Evolutionary conservation across 257 asterid species (phyloP).

Genomic region (Verbascum thapsus): DNA sequence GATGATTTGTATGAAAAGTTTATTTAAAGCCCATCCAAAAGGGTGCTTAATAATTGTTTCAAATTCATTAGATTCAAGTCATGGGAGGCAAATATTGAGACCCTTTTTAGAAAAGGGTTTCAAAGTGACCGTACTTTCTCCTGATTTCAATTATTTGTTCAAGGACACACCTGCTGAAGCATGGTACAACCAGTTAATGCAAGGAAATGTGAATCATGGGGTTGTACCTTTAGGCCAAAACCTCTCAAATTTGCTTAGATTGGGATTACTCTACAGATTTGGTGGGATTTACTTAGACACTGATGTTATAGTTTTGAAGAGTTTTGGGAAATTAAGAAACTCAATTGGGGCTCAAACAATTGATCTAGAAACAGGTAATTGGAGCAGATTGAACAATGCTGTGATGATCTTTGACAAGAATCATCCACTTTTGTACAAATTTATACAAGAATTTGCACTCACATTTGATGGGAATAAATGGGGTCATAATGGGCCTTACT

Average conservation of each 20-base stretch:
- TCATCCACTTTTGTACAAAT: slow-evolving; percentile 78
- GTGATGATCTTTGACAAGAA: slow-evolving; percentile 85
- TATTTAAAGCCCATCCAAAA: slow-evolving; percentile 68
- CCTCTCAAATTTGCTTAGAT: slow-evolving; percentile 79
- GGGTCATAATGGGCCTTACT: slow-evolving; percentile 97
- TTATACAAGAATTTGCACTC: slow-evolving; percentile 84
- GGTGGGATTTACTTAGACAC: slow-evolving; percentile 94
- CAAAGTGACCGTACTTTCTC: slow-evolving; percentile 60
- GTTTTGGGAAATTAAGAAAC: slow-evolving; percentile 49
- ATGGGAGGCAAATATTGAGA: slow-evolving; percentile 56
- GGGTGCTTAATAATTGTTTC: slow-evolving; percentile 76
- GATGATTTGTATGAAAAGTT: slow-evolving; percentile 48
- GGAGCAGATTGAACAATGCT: slow-evolving; percentile 90
- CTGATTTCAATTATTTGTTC: slow-evolving; percentile 66
- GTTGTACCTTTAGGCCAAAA: slow-evolving; percentile 88
- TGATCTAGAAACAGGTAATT: slow-evolving; percentile 55
- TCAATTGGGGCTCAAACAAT: slow-evolving; percentile 81
- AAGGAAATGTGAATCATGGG: slow-evolving; percentile 67
- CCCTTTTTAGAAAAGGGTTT: slow-evolving; percentile 65
- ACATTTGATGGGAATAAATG: slow-evolving; percentile 95
- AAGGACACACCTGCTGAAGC: slow-evolving; percentile 62
- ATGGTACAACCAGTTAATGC: slow-evolving; percentile 65
- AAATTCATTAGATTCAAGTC: slow-evolving; percentile 64
- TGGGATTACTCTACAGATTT: slow-evolving; percentile 75
- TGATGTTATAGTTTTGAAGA: slow-evolving; percentile 64